Evolutionary conservation across 331 rosid species (phyloP), one percentile per base, ranked within the genome.

Genomic region (Pyrus hybrid): DNA sequence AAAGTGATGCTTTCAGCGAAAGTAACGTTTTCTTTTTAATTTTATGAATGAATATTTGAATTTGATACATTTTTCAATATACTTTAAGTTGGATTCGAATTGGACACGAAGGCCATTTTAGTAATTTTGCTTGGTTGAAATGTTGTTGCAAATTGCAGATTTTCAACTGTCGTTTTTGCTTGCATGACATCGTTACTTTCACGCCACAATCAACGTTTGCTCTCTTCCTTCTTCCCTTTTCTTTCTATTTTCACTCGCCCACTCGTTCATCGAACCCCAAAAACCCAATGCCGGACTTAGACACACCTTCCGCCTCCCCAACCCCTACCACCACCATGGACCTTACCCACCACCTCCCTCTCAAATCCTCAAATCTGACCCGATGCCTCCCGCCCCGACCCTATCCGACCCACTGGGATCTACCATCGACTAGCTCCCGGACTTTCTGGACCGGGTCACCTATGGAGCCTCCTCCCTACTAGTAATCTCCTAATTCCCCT

Each of bases 361-460:
- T 94, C 70, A 78, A 20, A 88, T 94, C 6, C 80, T 82, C 63
- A 68, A 76, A 76, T 79, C 83, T 79, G 90, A 88, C 72, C 92
- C 88, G 77, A 83, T 37, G 29, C 88, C 80, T 77, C 83, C 51
- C 30, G 88, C 75, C 81, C 95, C 53, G 63, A 82, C 17, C 87
- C 87, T 22, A 79, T 66, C 82, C 51, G 82, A 84, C 66, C 81
- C 80, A 23, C 85, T 90, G 0, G 63, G 85, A 71, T 90, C 93
- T 78, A 81, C 96, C 80, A 58, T 94, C 77, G 97, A 94, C 57
- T 90, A 86, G 86, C 91, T 90, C 9, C 92, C 92, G 0, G 80
- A 72, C 85, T 92, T 94, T 63, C 64, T 80, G 7, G 93, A 87
- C 26, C n/a, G 97, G 97, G 80, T 87, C 43, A 85, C 88, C 68